Conservation (phyloP, 495 filamentous ascomycete species). For the Hypoxylon crocopeplum region DNA sequence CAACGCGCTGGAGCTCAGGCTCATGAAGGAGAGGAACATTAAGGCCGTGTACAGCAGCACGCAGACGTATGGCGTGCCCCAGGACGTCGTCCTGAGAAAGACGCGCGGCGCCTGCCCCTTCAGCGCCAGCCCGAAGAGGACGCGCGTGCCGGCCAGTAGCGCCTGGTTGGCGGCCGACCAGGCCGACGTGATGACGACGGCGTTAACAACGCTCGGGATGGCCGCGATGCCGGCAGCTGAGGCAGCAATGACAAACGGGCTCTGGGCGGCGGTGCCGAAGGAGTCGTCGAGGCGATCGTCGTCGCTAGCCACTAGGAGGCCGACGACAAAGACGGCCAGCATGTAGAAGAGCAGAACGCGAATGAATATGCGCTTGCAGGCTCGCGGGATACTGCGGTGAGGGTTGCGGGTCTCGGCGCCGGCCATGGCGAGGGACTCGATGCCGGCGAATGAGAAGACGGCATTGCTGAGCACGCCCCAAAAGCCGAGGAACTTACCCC, state of each 20-base stretch:
- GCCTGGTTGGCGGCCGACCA: slow-evolving; percentile 73
- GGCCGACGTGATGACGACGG: slow-evolving; percentile 73
- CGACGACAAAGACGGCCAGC: slow-evolving; percentile 62
- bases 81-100: slow-evolving; percentile 63
- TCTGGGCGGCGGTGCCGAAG: slow-evolving; percentile 61
- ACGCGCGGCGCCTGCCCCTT: slow-evolving; percentile 64
- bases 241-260: slow-evolving; percentile 77
- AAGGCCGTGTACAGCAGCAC: slow-evolving; percentile 59
- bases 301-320: slow-evolving; percentile 71
- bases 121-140: slow-evolving; percentile 66
- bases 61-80: slow-evolving; percentile 68
- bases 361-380: slow-evolving; percentile 57
- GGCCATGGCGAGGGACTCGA: slow-evolving; percentile 66
- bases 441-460: slow-evolving; percentile 65
- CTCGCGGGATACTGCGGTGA: slow-evolving; percentile 57
- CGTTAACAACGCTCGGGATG: slow-evolving; percentile 70
- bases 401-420: slow-evolving; percentile 69
- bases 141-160: slow-evolving; percentile 66
- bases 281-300: slow-evolving; percentile 62
- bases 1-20: slow-evolving; percentile 60
- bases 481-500: slow-evolving; percentile 57
- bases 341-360: slow-evolving; percentile 66
- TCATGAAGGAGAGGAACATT: slow-evolving; percentile 66
- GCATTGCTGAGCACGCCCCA: slow-evolving; percentile 66
- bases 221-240: slow-evolving; percentile 67